phyloP scores from a whole-genome alignment of 192 early-diverging fungal genomes.

The Funneliformis geosporum region DNA sequence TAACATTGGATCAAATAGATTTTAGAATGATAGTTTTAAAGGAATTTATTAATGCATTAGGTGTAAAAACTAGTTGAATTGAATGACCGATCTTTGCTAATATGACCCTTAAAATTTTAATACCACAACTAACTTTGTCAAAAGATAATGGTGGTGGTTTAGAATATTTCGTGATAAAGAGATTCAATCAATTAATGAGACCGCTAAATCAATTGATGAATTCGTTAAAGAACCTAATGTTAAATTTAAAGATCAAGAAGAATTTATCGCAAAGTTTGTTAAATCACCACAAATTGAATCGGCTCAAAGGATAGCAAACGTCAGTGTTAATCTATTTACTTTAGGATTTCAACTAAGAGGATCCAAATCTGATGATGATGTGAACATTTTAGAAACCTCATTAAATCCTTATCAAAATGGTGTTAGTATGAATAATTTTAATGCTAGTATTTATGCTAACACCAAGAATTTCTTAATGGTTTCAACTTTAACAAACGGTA shows the following conservation, averaged over 20 bases:
- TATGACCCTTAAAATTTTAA: not conserved
- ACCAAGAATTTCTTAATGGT: slow-evolving; percentile 43
- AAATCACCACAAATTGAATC: slow-evolving; percentile 7
- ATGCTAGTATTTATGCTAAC: slow-evolving; percentile 29
- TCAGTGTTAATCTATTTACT: not conserved
- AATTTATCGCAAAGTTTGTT: not conserved
- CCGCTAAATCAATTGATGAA: not conserved
- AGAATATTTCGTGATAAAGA: slow-evolving; percentile 13
- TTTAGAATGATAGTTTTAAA: not conserved
- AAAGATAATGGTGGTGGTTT: not conserved
- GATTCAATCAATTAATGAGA: not conserved
- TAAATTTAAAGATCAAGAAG: not conserved
- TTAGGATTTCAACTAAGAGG: slow-evolving; percentile 23
- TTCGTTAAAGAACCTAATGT: not conserved
- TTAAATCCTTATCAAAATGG: slow-evolving; percentile 39
- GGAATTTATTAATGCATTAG: not conserved
- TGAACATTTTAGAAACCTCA: slow-evolving; percentile 37
- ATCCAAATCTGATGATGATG: not conserved
- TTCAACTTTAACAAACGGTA: not conserved
- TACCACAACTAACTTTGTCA: not conserved
- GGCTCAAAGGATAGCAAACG: not conserved
- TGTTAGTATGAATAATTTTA: slow-evolving; percentile 41
- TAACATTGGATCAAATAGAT: not conserved
- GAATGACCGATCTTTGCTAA: not conserved
- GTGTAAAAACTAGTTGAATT: not conserved